Conservation (phyloP, 2,329 filamentous ascomycete species). For the Chaetomium sp. region DNA sequence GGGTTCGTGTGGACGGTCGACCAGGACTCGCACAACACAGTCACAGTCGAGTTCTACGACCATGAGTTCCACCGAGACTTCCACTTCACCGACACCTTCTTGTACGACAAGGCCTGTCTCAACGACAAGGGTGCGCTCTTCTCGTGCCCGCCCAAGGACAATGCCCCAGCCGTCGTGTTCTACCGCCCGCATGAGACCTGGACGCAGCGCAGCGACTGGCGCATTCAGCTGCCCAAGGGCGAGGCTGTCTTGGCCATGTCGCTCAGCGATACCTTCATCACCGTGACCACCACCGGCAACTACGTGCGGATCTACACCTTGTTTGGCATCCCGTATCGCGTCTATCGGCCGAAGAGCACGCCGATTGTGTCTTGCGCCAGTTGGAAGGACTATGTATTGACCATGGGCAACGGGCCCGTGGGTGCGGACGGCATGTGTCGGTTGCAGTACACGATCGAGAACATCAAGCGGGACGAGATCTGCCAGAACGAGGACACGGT, state of each 20-base stretch:
- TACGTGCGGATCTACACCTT: constrained; percentile 92
- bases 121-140: constrained; percentile 81
- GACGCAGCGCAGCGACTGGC: constrained; percentile 87
- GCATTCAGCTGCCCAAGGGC: constrained; percentile 77
- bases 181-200: constrained; percentile 96
- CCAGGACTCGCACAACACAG: constrained; percentile 86
- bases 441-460: constrained; percentile 86
- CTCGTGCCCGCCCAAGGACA: constrained; percentile 65
- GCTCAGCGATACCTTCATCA: constrained; percentile 83
- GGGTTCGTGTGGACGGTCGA: constrained; percentile 97
- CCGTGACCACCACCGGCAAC: constrained; percentile 77
- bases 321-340: constrained; percentile 80
- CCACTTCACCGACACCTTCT: constrained; percentile 92
- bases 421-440: constrained; percentile 70
- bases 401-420: constrained; percentile 85
- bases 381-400: constrained; percentile 94
- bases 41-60: constrained; percentile 97
- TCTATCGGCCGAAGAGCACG: constrained; percentile 85
- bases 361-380: constrained; percentile 90
- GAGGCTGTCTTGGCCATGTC: constrained; percentile 85
- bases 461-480: constrained; percentile 88
- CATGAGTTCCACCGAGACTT: constrained; percentile 87
- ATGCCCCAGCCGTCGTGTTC: constrained; percentile 72
- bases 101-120: constrained; percentile 93
- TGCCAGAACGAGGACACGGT: constrained; percentile 91